Conservation (phyloP, 768 basidiomycete genomes). For the Lactifluus subvellereus region DNA sequence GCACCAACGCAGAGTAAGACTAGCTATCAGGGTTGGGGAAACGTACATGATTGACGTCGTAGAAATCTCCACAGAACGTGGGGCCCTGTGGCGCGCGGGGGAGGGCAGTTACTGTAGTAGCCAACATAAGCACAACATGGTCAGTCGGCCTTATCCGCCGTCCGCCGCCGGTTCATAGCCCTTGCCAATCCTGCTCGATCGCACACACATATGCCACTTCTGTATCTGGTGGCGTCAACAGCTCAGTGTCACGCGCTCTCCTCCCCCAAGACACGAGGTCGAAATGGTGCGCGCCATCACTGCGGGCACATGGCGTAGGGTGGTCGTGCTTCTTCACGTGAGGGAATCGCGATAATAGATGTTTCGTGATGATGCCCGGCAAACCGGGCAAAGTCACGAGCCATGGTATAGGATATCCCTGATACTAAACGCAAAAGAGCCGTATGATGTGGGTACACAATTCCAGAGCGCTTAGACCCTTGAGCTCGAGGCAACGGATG, state of each 20-base stretch:
- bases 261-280: conserved; percentile 2
- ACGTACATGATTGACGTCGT: conserved; percentile 13
- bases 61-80: conserved; percentile 11
- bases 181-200: conserved; percentile 18
- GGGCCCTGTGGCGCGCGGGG: conserved; percentile 8
- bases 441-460: background rate
- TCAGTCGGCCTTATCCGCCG: background rate
- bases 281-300: background rate
- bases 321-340: background rate
- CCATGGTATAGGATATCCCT: background rate
- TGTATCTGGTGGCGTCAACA: background rate
- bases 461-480: background rate
- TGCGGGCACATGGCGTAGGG: background rate
- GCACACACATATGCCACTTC: background rate
- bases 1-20: conserved; percentile 4
- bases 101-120: background rate
- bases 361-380: background rate
- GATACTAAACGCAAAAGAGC: background rate
- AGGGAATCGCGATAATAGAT: background rate
- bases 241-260: conserved; percentile 3
- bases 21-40: background rate
- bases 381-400: background rate
- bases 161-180: background rate
- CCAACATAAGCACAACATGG: conserved; percentile 1
- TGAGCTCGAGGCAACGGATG: background rate